Evolutionary conservation across 2,329 filamentous ascomycete genomes (phyloP), one percentile per base, ranked within the genome.

Genomic region (Sporothrix curviconia): DNA sequence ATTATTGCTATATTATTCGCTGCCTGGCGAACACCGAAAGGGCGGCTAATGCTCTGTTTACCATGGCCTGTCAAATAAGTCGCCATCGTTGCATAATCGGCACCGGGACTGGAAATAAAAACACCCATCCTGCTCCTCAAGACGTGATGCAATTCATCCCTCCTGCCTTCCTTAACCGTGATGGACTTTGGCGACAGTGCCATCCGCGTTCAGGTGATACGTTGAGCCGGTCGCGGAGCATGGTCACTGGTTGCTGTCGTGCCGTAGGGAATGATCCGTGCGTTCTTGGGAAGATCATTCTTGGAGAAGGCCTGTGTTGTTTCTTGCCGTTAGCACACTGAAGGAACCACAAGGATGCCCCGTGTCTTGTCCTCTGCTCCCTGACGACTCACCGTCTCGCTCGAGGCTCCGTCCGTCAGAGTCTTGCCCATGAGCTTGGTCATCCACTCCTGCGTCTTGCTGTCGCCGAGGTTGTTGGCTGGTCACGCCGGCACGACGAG

Each of bases 371-470:
- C n/a, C n/a, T n/a, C n/a, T n/a, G n/a, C n/a, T n/a, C n/a, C n/a
- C n/a, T n/a, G n/a, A n/a, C n/a, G 6, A 43, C 60, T 43, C 70
- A 85, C 83, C 8, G 76, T 81, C 67, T 81, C 80, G 62, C 72
- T 78, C 55, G 75, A 75, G 17, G 70, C 68, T 15, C 70, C 65
- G 0, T 83, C 82, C 11, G 76, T 76, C 12, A 85, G 69, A 49
- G 76, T 85, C 79, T 86, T 86, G 66, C 83, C 83, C 46, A 82
- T 77, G 4, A 86, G 74, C 74, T 84, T 84, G 70, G 77, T 78
- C 63, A 72, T 73, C 83, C 83, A 86, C 65, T 82, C 75, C 59
- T 82, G 73, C 36, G 76, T 80, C 70, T 76, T 75, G 67, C 72
- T 66, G 64, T 69, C 70, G 61, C 68, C 68, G 40, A 74, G 69